These are phyloP conservation scores for Lentinula raphanica DNA, from an alignment of 768 basidiomycete species.

Conservation along the genomic window DNA sequence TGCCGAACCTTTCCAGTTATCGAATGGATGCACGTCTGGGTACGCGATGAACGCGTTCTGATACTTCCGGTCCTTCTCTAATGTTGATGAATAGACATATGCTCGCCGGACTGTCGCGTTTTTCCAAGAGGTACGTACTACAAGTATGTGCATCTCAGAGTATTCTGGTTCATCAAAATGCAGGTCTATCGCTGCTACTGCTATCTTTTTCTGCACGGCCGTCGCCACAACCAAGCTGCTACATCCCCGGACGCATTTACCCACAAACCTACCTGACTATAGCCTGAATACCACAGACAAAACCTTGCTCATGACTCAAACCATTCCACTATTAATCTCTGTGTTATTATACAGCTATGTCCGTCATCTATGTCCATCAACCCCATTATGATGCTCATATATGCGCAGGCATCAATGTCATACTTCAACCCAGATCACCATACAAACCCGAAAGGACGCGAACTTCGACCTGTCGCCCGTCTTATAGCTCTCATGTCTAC, in stretches of 20 bases:
- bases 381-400: background rate
- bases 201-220: slow-evolving; percentile 46
- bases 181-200: slow-evolving; percentile 52
- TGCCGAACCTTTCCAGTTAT: slow-evolving; percentile 28
- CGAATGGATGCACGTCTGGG: slow-evolving; percentile 66
- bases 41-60: slow-evolving; percentile 18
- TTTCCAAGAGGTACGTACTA: slow-evolving; percentile 44
- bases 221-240: slow-evolving; percentile 37
- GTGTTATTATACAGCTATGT: slow-evolving; percentile 26
- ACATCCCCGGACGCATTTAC: slow-evolving; percentile 28
- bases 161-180: slow-evolving; percentile 30
- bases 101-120: slow-evolving; percentile 53
- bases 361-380: slow-evolving; percentile 13
- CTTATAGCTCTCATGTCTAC: slow-evolving; percentile 36
- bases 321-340: slow-evolving; percentile 30
- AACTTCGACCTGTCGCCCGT: slow-evolving; percentile 23
- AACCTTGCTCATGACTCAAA: slow-evolving; percentile 35
- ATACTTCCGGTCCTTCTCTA: background rate
- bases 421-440: background rate
- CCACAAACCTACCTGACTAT: slow-evolving; percentile 31
- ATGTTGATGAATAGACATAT: slow-evolving; percentile 42
- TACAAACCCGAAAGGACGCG: slow-evolving; percentile 7
- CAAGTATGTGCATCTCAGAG: background rate
- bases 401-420: background rate
- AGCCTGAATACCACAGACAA: slow-evolving; percentile 31